These are phyloP conservation scores for Tausonia pullulans DNA, from an alignment of 1,284 basidiomycete genomes.

Conservation along the genomic window DNA sequence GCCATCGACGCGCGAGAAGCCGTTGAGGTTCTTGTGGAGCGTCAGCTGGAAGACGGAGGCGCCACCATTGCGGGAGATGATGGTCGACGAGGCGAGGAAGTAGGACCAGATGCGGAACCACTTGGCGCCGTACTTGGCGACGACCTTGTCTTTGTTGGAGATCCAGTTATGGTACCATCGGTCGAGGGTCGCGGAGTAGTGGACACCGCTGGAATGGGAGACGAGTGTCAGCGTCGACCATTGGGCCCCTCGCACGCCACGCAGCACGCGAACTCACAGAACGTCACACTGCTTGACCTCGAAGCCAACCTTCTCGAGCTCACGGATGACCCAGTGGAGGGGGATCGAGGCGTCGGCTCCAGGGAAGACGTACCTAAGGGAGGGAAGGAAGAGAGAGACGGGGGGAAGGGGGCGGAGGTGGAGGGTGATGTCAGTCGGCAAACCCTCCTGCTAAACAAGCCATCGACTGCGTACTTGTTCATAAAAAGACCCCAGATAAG, in stretches of 20 bases:
- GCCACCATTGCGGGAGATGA: conserved; percentile 53
- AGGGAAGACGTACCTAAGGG: conserved; percentile 81
- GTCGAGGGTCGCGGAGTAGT: conserved; percentile 89
- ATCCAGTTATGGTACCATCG: conserved; percentile 96
- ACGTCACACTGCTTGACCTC: conserved; percentile 96
- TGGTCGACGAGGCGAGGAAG: conserved; percentile 47
- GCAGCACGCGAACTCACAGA: conserved; percentile 39
- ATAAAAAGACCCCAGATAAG: conserved; percentile 64
- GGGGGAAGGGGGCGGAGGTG: background rate
- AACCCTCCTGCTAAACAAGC: conserved; percentile 38
- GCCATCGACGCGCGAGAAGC: conserved; percentile 75
- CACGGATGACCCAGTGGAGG: conserved; percentile 84
- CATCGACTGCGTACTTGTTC: conserved; percentile 42
- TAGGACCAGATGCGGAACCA: conserved; percentile 86
- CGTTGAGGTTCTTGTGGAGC: conserved; percentile 93
- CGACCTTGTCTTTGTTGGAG: conserved; percentile 73
- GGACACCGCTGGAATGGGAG: conserved; percentile 48
- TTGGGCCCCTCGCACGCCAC: too few species aligned
- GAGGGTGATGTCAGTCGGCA: too few species aligned
- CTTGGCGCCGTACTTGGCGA: conserved; percentile 71
- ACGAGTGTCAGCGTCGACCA: too few species aligned
- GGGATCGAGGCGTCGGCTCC: conserved; percentile 94
- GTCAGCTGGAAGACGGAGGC: conserved; percentile 92
- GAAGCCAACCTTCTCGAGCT: conserved; percentile 78
- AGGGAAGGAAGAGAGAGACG: background rate